Evolutionary conservation across 257 asterid species (phyloP), one percentile per base, ranked within the genome.

Genomic region (Ocimum tenuiflorum): DNA sequence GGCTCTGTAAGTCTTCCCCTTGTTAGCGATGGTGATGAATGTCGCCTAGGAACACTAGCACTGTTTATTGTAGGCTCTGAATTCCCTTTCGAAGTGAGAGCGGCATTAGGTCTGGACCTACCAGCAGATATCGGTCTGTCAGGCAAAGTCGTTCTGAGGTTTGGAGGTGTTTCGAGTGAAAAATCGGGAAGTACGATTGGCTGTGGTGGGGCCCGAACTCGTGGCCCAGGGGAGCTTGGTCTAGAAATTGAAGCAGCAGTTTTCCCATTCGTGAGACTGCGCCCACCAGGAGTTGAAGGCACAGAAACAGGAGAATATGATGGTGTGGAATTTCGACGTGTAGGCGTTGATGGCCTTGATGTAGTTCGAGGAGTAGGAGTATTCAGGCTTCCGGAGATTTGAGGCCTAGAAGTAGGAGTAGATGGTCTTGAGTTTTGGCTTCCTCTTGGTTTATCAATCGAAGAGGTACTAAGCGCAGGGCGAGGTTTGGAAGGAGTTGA

Each of bases 301-400:
- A 84, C 88, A 76, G 88, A 70, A 29, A 69, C 80, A 41, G 83
- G 82, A 71, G 94, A 77, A 19, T 72, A 46, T 33, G 94, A 83
- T 48, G 95, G 89, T 18, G 86, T 45, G 18, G 86, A 23, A 71
- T 65, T 86, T 69, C 95, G 90, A 54, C 95, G 95, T 43, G 95
- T 88, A 69, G 99, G 99, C 31, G 99, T 94, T 67, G 95, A 94
- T 65, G 99, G 92, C 80, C 99, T 84, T 11, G 99, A 88, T 64
- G 83, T 67, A 60, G 91, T 69, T 57, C 95, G 84, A 68, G 76
- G 11, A 69, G 84, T 71, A 53, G 85, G 80, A 48, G 94, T 70
- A 72, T 51, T 88, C 72, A 68, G 15, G 68, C 80, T 84, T 60
- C 84, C 80, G 11, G 96, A 66, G 46, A 81, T 71, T 64, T 83